Evolutionary conservation across 179 eudicot species (phyloP).

Genomic region (Heliamphora ciliata): DNA sequence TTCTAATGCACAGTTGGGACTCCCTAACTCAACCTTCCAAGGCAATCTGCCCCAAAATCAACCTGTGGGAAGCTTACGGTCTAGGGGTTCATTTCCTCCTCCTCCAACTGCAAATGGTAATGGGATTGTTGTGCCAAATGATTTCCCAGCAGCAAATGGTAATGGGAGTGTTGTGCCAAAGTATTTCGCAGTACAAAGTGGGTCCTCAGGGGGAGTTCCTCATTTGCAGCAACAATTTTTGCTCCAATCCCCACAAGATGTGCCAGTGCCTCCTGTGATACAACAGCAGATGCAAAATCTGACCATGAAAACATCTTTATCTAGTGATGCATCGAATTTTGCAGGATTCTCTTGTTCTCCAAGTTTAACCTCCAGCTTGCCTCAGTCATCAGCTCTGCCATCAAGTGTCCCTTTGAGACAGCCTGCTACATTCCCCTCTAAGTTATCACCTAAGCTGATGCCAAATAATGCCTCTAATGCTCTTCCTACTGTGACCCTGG

Average conservation of each 20-base stretch:
- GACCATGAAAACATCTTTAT: constrained; percentile 28
- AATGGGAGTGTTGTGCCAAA: constrained; percentile 31
- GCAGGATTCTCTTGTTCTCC: constrained; percentile 28
- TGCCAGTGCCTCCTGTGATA: constrained; percentile 28
- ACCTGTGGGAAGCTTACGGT: constrained; percentile 30
- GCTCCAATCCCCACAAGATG: constrained; percentile 30
- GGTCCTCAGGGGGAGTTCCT: constrained; percentile 27
- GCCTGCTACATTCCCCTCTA: constrained; percentile 21
- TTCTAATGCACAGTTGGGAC: constrained; percentile 34
- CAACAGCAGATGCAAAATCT: constrained; percentile 31
- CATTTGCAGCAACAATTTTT: constrained; percentile 37
- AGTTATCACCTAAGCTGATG: constrained; percentile 25
- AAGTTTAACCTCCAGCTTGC: constrained; percentile 25
- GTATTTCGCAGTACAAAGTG: constrained; percentile 42
- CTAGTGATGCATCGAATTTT: constrained; percentile 24
- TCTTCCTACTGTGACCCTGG: constrained; percentile 26
- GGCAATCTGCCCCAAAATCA: constrained; percentile 32
- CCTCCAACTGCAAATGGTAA: constrained; percentile 33
- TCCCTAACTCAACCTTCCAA: constrained; percentile 24
- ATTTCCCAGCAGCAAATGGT: constrained; percentile 22
- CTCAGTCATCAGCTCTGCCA: constrained; percentile 18
- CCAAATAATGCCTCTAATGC: constrained; percentile 25
- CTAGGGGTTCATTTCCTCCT: constrained; percentile 35
- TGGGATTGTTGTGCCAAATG: constrained; percentile 32
- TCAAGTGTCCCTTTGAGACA: constrained; percentile 18